Base-by-base conservation (phyloP, 2,329 filamentous ascomycete genomes). In the Chalara sp. region DNA sequence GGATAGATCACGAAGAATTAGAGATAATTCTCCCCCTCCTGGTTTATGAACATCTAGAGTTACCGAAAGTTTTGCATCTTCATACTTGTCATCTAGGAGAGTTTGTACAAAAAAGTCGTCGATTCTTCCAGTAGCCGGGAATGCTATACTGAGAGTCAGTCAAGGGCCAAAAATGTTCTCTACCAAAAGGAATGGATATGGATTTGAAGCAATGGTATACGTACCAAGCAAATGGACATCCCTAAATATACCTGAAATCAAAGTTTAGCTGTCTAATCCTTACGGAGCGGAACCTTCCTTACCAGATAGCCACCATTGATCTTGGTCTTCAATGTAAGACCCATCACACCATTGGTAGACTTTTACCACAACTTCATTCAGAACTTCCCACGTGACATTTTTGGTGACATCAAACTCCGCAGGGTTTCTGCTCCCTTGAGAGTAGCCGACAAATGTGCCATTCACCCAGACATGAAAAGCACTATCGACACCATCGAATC, bases 401-500 rank as follows among this genome's bases (percentile, higher is more conserved):
- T 68, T 58, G 0, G 81, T 81, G 10, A 88, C 69, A 54, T 88
- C 85, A 57, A 87, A 88, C 61, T 89, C 85, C 6, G 80, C 75
- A 0, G 84, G 74, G 57, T 88, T 88, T 37, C 84, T 73, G 7
- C 79, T 79, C 0, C 84, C 85, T 60, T 88, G 83, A 3, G 79
- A 79, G 59, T 87, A 88, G 2, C 85, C 85, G 2, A 87, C 70
- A 35, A 81, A 67, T 12, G 69, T 62, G 0, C 81, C 81, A 56
- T 88, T 88, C 6, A 88, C 68, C 75, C 78, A 87, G 8, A 87
- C 67, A 63, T 87, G 83, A 58, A 84, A 88, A 0, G 84, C 80
- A 58, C 81, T 83, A 58, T 88, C 84, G 0, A 88, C 84, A 1
- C 85, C 85, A 49, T 88, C 84, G 53, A 87, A 88, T 8, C 84